Evolutionary conservation across 2,329 filamentous ascomycete genomes (phyloP), one percentile per base, ranked within the genome.

Genomic region (Dothistroma pini): DNA sequence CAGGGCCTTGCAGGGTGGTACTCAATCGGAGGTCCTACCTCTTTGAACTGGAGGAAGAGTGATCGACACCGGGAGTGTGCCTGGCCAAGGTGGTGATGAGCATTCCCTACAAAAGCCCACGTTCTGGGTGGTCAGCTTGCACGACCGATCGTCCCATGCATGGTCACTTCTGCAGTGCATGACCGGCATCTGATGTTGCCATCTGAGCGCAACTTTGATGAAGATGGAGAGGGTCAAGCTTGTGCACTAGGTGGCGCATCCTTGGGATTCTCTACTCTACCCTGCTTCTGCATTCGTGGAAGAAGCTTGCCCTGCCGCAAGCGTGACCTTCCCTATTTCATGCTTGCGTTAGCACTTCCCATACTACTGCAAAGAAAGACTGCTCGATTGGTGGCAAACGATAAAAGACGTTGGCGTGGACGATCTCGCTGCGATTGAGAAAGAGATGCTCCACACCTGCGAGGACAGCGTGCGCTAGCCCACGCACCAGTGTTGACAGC

Each of bases 21-120:
- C 67, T 70, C 69, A 70, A 72, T 70, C 70, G 70, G 70, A 71
- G 64, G 34, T 70, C 59, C 65, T 71, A 61, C 70, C 69, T 61
- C 62, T 70, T 70, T 60, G 58, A 67, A 66, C 44, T 58, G 58
- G 56, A 58, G 60, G 56, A 50, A 52, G 47, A 58, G 49, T 29
- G 66, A 68, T 66, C 66, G 62, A 64, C 66, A 59, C 65, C 61
- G 59, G 65, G 61, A 65, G 52, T 61, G 65, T 64, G 59, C 59
- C 57, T 63, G 63, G 63, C 49, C 53, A 57, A 51, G 54, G 56
- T 58, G 63, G 59, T 56, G 57, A 53, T 21, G 21, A 38, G 51
- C 55, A 54, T 49, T 59, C 55, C 54, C 57, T 58, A 52, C 58
- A 55, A 48, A 53, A 38, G 49, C 49, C 49, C 44, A 54, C 47